Conservation (phyloP, 495 filamentous ascomycete genomes). For the Penicillium subrubescens region DNA sequence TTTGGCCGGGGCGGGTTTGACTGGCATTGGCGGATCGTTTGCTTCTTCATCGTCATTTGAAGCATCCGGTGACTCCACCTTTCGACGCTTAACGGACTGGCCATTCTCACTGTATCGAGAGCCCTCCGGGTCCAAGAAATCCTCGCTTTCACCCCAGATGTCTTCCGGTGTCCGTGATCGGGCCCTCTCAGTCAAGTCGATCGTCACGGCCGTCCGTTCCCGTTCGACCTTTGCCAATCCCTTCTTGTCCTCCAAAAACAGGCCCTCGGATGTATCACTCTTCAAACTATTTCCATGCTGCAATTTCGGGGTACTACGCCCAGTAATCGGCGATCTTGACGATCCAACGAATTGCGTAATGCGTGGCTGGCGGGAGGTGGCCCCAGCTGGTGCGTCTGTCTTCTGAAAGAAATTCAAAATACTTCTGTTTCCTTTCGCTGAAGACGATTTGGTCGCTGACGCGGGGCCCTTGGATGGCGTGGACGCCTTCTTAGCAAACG, state of each 20-base stretch:
- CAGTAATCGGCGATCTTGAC: slow-evolving; percentile 24
- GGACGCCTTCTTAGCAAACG: slow-evolving; percentile 26
- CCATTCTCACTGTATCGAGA: slow-evolving; percentile 34
- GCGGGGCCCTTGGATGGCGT: slow-evolving; percentile 31
- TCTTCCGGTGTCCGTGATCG: slow-evolving; percentile 39
- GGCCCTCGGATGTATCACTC: slow-evolving; percentile 30
- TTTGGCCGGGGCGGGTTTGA: slow-evolving; percentile 11
- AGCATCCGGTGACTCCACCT: slow-evolving; percentile 33
- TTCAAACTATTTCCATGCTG: slow-evolving; percentile 13
- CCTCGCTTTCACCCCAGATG: slow-evolving; percentile 40
- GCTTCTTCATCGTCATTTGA: slow-evolving; percentile 11
- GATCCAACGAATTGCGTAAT: slow-evolving; percentile 45
- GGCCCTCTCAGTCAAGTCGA: slow-evolving; percentile 11
- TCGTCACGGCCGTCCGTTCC: slow-evolving; percentile 1
- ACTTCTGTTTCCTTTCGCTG: slow-evolving; percentile 63
- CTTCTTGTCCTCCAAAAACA: slow-evolving; percentile 50
- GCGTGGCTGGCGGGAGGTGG: slow-evolving; percentile 38
- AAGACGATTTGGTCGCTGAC: slow-evolving; percentile 12
- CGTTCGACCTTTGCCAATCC: slow-evolving; percentile 18
- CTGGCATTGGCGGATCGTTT: slow-evolving; percentile 11
- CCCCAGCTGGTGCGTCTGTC: slow-evolving; percentile 49
- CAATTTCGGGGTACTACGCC: slow-evolving; percentile 23
- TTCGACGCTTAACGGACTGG: slow-evolving; percentile 42
- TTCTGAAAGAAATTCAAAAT: slow-evolving; percentile 87
- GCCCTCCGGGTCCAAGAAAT: slow-evolving; percentile 15